Evolutionary conservation across 2,329 filamentous ascomycete genomes (phyloP), one percentile per base, ranked within the genome.

Genomic region (Ophiostoma piceae): DNA sequence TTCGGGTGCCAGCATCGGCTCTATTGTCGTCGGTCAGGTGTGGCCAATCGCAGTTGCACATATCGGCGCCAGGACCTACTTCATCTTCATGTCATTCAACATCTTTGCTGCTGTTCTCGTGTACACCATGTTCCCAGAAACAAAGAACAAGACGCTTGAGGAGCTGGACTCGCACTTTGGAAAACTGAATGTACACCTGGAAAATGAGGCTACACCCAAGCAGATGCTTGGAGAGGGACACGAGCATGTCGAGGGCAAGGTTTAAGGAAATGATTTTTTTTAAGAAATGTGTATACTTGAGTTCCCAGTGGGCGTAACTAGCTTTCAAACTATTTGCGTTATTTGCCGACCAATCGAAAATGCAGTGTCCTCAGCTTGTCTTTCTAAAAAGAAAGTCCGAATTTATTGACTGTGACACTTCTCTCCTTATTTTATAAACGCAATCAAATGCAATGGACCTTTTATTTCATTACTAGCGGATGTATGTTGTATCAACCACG

Each of bases 131-230:
- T 75, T 74, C 70, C 72, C 72, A 14, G 72, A 73, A 70, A 73
- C 72, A 4, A 72, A 72, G 67, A 57, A 77, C 69, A 81, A 81
- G 77, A 85, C 85, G 1, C 69, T 73, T 22, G 72, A 73, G 68
- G 72, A 73, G 70, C 73, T 75, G 16, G 74, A 75, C 69, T 73
- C 74, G 68, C 74, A 75, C 69, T 75, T 75, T 70, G 74, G 74
- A 57, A 74, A 72, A 70, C 71, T 74, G 47, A 75, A 75, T 66
- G 68, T 75, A 11, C 73, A 74, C 68, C 71, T 73, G 3, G 73
- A 74, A 66, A 60, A 37, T 5, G 74, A 75, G 69, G 74, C 73
- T 6, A 74, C 74, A 3, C 74, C 74, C 32, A 75, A 75, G 73
- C 74, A 75, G 73, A 75, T 75, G 74, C 69, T 75, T 26, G 71